Evolutionary conservation across 2,329 filamentous ascomycete genomes (phyloP).

Genomic region (Tetracladium maxilliforme): DNA sequence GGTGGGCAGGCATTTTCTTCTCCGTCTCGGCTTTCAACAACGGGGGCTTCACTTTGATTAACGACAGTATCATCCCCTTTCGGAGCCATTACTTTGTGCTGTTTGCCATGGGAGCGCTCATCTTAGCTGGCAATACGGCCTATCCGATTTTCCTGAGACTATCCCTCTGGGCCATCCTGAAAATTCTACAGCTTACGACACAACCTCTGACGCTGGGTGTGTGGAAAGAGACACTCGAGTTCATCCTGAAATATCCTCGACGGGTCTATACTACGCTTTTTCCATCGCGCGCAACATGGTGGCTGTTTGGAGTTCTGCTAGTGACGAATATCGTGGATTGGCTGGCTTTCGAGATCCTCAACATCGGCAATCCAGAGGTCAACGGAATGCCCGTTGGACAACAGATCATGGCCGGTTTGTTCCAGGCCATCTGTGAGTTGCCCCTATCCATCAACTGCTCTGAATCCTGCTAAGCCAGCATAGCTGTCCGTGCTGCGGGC

Average conservation of each 20-base stretch:
- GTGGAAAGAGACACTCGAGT: constrained; percentile 33
- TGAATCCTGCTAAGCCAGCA: no score
- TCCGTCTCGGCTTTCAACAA: constrained; percentile 58
- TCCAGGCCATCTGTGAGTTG: no score
- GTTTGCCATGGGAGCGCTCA: constrained; percentile 35
- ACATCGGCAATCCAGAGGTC: constrained; percentile 43
- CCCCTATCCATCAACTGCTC: no score
- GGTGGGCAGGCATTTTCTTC: constrained; percentile 53
- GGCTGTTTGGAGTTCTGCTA: constrained; percentile 45
- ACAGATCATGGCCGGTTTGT: constrained; percentile 48
- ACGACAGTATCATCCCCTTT: constrained; percentile 43
- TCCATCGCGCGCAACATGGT: constrained; percentile 48
- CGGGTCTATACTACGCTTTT: constrained; percentile 51
- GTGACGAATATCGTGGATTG: constrained; percentile 48
- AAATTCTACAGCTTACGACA: constrained; percentile 22
- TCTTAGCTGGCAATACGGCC: constrained; percentile 51
- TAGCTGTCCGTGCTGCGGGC: constrained; percentile 49
- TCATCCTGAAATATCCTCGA: constrained; percentile 39
- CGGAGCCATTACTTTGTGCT: constrained; percentile 22
- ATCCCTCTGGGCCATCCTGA: constrained; percentile 36
- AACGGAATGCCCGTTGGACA: constrained; percentile 33
- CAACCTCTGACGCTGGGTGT: constrained; percentile 18
- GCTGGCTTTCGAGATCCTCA: constrained; percentile 50
- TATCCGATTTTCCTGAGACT: constrained; percentile 50
- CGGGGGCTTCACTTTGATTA: constrained; percentile 52